Evolutionary conservation across 148 eudicot genomes (phyloP).

Genomic region (Salicornia ramosissima): DNA sequence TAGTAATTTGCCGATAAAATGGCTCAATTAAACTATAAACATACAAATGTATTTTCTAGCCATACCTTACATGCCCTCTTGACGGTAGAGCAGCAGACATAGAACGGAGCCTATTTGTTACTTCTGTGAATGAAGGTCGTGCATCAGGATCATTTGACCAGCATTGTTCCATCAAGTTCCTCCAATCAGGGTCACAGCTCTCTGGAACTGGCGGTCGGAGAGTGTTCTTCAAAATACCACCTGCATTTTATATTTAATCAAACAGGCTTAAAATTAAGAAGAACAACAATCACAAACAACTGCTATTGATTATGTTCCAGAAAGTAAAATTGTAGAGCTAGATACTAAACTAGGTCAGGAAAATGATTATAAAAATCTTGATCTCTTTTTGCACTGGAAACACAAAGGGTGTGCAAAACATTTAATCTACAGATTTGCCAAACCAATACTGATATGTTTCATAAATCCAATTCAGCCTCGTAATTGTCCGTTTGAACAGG

Average conservation of each 20-base stretch:
- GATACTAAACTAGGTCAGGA: background rate
- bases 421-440: background rate
- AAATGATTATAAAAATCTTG: background rate
- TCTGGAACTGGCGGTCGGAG: constrained; percentile 76
- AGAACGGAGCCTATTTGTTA: constrained; percentile 55
- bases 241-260: constrained; percentile 31
- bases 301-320: background rate
- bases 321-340: background rate
- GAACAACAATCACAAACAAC: background rate
- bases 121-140: constrained; percentile 73
- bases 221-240: constrained; percentile 83
- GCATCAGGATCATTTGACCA: constrained; percentile 68
- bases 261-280: background rate
- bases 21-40: background rate
- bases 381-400: background rate
- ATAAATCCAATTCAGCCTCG: background rate
- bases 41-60: background rate
- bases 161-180: constrained; percentile 77
- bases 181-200: constrained; percentile 77
- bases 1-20: background rate
- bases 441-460: no score
- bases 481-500: background rate
- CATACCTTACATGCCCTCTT: constrained; percentile 53
- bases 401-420: background rate
- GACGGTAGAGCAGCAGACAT: constrained; percentile 59